Evolutionary conservation across 257 asterid genomes (phyloP).

Genomic region (Craterostigma plantagineum): DNA sequence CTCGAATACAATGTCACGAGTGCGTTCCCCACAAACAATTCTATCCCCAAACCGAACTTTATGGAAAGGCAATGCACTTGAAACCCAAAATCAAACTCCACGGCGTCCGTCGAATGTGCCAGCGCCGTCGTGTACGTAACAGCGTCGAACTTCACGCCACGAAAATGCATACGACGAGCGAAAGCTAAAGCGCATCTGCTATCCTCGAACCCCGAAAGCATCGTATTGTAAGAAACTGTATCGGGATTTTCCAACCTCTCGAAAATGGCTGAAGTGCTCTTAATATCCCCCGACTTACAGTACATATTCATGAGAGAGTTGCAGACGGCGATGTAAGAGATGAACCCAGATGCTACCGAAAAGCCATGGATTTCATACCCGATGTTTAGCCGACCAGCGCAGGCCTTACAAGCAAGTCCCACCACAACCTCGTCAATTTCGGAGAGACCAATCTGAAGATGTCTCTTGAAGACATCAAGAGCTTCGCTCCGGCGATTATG

Average conservation of each 20-base stretch:
- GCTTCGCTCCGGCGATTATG: conserved; percentile 28
- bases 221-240: conserved; percentile 59
- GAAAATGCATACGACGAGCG: conserved; percentile 34
- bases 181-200: conserved; percentile 35
- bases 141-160: conserved; percentile 45
- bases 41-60: conserved; percentile 37
- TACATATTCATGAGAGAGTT: conserved; percentile 84
- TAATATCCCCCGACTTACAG: conserved; percentile 30
- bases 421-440: conserved; percentile 46
- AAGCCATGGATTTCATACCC: conserved; percentile 63
- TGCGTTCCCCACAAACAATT: conserved; percentile 56
- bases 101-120: conserved; percentile 42
- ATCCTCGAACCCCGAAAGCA: conserved; percentile 56
- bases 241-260: conserved; percentile 34
- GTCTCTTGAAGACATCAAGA: conserved; percentile 33
- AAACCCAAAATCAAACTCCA: conserved; percentile 35
- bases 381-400: conserved; percentile 24
- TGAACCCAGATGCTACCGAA: conserved; percentile 26
- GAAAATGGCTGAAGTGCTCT: conserved; percentile 35
- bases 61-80: conserved; percentile 41
- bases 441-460: conserved; percentile 34
- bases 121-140: conserved; percentile 49
- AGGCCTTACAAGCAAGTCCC: conserved; percentile 58
- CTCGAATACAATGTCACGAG: conserved; percentile 61
- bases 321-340: conserved; percentile 25